A percentile compares a stretch with the other conserved stretches of the same genome.
phyloP scores from a whole-genome alignment of 169 alveolate genomes.

The Eimeria tenella region DNA sequence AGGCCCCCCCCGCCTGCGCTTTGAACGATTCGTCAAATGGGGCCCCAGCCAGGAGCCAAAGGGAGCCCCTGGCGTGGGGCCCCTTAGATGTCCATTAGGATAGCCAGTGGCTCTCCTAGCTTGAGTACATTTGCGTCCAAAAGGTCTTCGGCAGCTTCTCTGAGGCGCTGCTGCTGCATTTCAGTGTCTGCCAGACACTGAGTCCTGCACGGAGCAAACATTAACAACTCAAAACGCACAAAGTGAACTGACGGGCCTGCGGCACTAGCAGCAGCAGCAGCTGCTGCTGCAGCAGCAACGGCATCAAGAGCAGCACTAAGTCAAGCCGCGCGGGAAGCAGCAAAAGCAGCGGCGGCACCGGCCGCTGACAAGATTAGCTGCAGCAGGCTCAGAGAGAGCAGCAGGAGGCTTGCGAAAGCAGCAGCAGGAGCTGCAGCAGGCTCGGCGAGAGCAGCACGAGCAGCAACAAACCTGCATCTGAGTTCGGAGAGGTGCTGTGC shows the following conservation, averaged over 20 bases:
- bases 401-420: not conserved
- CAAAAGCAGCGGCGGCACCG: too few relatives aligned
- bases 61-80: not conserved
- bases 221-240: not conserved
- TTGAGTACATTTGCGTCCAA: constrained; percentile 54
- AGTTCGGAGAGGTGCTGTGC: constrained; percentile 35
- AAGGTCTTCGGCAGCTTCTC: constrained; percentile 70
- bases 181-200: constrained; percentile 43
- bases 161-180: constrained; percentile 21
- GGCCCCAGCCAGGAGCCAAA: not conserved
- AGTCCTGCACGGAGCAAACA: not conserved
- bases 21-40: too few relatives aligned
- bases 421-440: not conserved
- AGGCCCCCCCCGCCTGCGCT: not conserved
- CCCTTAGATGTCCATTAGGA: constrained; percentile 37
- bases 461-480: constrained; percentile 1
- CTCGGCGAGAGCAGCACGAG: not conserved
- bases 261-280: too few relatives aligned
- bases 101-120: constrained; percentile 53
- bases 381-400: not conserved
- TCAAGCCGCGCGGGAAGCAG: too few relatives aligned
- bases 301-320: too few relatives aligned
- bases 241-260: too few relatives aligned
- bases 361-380: too few relatives aligned
- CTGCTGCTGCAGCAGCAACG: too few relatives aligned